phyloP scores from a whole-genome alignment of 139 green algal species.

The Chlamydomonas urium region DNA sequence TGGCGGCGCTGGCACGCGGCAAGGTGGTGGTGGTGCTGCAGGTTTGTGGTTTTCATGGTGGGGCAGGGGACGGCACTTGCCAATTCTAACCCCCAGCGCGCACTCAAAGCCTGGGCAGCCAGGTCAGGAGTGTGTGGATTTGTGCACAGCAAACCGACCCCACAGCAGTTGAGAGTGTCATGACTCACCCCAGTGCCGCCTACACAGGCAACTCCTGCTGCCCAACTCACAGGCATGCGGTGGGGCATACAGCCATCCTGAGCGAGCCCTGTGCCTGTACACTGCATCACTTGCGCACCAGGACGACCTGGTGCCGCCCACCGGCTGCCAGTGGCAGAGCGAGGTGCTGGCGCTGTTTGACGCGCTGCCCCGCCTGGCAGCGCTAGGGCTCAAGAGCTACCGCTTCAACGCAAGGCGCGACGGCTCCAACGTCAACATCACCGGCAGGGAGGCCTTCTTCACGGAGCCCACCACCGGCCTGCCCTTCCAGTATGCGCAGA shows the following conservation, averaged over 20 bases:
- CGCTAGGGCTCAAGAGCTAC: slow-evolving; percentile 2
- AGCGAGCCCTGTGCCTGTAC: no score
- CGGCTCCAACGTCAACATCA: slow-evolving; percentile 4
- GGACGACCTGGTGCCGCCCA: not conserved
- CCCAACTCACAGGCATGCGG: not conserved
- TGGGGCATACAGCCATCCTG: no score
- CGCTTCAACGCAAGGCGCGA: not conserved
- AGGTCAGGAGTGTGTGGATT: not conserved
- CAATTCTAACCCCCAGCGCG: not conserved
- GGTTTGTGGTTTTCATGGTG: not conserved
- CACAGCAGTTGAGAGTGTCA: not conserved
- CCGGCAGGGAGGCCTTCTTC: not conserved
- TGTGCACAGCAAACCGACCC: not conserved
- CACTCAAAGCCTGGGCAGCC: not conserved
- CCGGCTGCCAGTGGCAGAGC: not conserved
- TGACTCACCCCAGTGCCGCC: not conserved
- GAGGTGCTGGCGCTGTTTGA: slow-evolving; percentile 1
- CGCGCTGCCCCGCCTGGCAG: not conserved
- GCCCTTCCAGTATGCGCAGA: slow-evolving; percentile 10
- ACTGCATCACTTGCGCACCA: not conserved
- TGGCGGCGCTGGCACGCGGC: slow-evolving; percentile 21
- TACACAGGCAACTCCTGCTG: not conserved
- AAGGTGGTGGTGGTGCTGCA: slow-evolving; percentile 22
- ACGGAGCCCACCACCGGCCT: slow-evolving; percentile 5
- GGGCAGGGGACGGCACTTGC: not conserved